Base-by-base conservation (phyloP, 2,329 filamentous ascomycete species). In the Hypomyces rosellus region DNA sequence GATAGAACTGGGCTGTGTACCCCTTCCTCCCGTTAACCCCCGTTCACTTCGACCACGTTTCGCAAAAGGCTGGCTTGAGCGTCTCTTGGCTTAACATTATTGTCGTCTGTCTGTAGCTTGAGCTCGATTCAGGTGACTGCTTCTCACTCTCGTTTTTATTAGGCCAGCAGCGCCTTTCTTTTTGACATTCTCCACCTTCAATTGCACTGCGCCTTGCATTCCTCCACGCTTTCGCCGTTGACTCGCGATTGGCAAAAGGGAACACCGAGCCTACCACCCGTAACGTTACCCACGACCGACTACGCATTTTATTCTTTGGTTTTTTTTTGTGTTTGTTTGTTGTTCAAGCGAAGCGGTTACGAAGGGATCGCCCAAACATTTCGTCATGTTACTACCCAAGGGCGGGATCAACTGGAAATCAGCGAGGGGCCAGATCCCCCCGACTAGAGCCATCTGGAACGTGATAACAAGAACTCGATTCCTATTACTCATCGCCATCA, bases 391-490 rank as follows among this genome's bases (percentile, higher is more conserved):
- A 74, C 82, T 95, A 61, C 88, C 89, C 57, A 95, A 95, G 72
- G 88, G 87, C 68, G 88, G 89, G 67, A 80, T 92, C 64, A 90
- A 84, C 69, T 97, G 92, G 91, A 96, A 95, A 77, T 86, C 88
- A 58, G 86, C 91, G 59, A 88, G 82, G 73, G 78, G 87, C 62
- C 81, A 82, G 63, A 74, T 96, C 60, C 89, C 90, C 40, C 86
- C 89, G 51, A 84, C 82, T 59, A 82, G 89, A 67, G 85, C 86
- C 48, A 66, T 90, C 65, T 75, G 83, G 70, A 74, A 79, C 41
- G 81, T 89, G 60, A 64, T 95, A 55, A 88, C 88, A 55, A 82
- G 83, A 65, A 88, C 89, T 57, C 82, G 89, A 49, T 86, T 95
- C 58, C 74, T 96, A 55, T 71, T 93, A 48, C 80, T 87, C 43